Base-by-base conservation (phyloP, 371 early-diverging fungal genomes). In the Dichotomocladium elegans region DNA sequence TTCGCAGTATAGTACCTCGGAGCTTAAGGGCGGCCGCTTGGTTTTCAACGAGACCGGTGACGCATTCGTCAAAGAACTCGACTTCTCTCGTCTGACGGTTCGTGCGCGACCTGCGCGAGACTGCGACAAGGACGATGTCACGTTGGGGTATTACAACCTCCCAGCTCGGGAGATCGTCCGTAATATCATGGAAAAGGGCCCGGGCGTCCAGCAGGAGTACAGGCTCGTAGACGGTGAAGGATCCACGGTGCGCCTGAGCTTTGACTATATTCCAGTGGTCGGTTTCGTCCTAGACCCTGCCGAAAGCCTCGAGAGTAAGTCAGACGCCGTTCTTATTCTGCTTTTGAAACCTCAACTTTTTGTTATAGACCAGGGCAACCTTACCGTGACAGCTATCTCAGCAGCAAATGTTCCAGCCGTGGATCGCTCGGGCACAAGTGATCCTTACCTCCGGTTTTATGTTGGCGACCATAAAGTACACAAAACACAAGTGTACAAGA, bases 381-480 rank as follows among this genome's bases (percentile, higher is more conserved):
- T 77, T 26, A 69, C 77, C 3, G 74, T 77, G n/a, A 52, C 61
- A 21, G 55, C 63, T 11, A 29, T 83, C 15, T 69, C 68, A 24
- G 82, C 75, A 7, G 61, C 22, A 43, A 70, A 74, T 34, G 53
- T 80, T 42, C 47, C 65, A 22, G 74, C 79, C 30, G 80, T 73
- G 21, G 81, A 81, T 44, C 77, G 81, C 21, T 61, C 68, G 14
- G 90, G 91, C 10, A 77, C 78, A 0, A 89, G 88, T 53, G 94
- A 96, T 59, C 94, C 96, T 7, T 96, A 83, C 53, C 71, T 89
- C n/a, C 74, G 81, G 37, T 84, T 94, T 57, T 61, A 58, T 40
- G 43, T 92, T 2, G 87, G 87, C 41, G 92, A 84, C 17, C 81
- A 82, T 53, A 89, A 89, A 60, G 82, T 88, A 15, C 79, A 80